A percentile compares a stretch with the other conserved stretches of the same genome.
Conservation (phyloP, 164 flowering plant genomes). For the Tinospora cordifolia region DNA sequence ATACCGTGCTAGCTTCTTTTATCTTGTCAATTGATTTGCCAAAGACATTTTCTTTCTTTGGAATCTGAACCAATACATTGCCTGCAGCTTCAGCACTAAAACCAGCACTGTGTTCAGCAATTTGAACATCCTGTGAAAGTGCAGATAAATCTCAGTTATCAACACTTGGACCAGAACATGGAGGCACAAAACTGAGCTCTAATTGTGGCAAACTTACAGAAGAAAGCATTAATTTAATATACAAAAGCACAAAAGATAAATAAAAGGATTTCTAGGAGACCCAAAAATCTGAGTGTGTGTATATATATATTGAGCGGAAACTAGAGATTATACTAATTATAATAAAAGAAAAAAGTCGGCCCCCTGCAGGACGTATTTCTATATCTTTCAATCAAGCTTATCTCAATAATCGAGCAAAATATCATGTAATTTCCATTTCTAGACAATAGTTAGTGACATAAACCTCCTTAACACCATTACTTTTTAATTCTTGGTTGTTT, state of each 20-base stretch:
- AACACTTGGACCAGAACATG: not conserved
- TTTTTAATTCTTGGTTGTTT: no score
- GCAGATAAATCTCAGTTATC: conserved; percentile 2
- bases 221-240: not conserved
- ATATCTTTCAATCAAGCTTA: no score
- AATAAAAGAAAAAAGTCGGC: not conserved
- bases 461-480: no score
- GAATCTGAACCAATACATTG: conserved; percentile 34
- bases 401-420: no score
- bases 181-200: not conserved
- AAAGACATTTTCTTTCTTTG: conserved; percentile 53
- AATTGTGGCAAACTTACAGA: not conserved
- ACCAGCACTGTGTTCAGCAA: conserved; percentile 20
- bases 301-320: not conserved
- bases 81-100: conserved; percentile 21
- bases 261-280: not conserved
- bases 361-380: no score
- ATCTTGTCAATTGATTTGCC: conserved; percentile 72
- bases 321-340: not conserved
- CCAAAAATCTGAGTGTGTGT: no score
- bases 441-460: no score
- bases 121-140: conserved; percentile 32
- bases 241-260: not conserved
- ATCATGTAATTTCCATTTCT: no score
- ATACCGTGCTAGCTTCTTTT: conserved; percentile 74